A percentile compares a stretch with the other conserved stretches of the same genome.
These are phyloP conservation scores for Aspergillus latus DNA, from an alignment of 2,329 filamentous ascomycete genomes.

Conservation along the genomic window DNA sequence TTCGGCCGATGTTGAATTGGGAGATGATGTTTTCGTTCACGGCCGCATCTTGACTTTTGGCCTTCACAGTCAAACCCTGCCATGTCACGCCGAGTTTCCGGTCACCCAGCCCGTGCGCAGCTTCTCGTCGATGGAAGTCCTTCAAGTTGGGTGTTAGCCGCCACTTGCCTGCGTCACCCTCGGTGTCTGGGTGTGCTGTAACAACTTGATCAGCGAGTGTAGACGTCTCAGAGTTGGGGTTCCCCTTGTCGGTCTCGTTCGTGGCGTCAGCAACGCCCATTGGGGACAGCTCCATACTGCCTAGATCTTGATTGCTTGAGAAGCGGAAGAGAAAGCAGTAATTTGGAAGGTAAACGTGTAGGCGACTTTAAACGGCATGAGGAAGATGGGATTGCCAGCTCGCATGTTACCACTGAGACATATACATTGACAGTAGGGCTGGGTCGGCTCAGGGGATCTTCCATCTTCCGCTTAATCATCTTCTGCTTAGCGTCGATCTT, in stretches of 20 bases:
- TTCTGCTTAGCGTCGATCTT: too few species aligned
- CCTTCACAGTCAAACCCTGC: background rate
- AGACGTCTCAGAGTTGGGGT: too few species aligned
- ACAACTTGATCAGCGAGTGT: too few species aligned
- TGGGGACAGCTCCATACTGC: background rate
- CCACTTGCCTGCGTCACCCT: background rate
- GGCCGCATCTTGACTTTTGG: background rate
- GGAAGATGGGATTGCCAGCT: too few species aligned
- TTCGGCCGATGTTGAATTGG: background rate
- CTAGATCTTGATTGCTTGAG: background rate
- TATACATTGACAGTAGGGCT: too few species aligned
- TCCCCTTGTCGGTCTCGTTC: background rate
- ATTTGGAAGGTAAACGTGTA: background rate
- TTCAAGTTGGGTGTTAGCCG: background rate
- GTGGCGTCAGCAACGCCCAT: background rate
- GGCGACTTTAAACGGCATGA: too few species aligned
- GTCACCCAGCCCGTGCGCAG: slow-evolving; percentile 32
- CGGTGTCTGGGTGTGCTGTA: too few species aligned
- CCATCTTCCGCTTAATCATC: too few species aligned
- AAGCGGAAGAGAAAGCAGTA: background rate
- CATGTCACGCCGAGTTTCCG: slow-evolving; percentile 29
- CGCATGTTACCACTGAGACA: too few species aligned
- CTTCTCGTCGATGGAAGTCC: background rate
- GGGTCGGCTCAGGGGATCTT: too few species aligned
- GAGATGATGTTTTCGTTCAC: background rate